These are phyloP conservation scores for Scleromitrula shiraiana DNA, from an alignment of 2,329 filamentous ascomycete species.

Conservation along the genomic window DNA sequence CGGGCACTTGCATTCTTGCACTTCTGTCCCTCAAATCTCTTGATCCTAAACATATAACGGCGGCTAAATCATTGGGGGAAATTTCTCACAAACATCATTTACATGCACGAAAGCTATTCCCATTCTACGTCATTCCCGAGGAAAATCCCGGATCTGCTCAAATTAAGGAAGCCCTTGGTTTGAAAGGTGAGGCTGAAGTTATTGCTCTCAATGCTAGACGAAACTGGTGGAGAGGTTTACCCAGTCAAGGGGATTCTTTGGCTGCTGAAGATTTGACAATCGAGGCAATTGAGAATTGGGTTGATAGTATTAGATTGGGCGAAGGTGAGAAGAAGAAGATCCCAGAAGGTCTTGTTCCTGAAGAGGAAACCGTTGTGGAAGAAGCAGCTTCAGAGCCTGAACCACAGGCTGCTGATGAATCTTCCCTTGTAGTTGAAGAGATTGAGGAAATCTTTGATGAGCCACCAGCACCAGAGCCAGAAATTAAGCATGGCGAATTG, in stretches of 20 bases:
- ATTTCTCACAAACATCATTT: conserved; percentile 68
- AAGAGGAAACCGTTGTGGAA: conserved; percentile 38
- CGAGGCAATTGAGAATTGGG: conserved; percentile 69
- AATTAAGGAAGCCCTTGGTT: conserved; percentile 53
- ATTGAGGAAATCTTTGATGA: conserved; percentile 1
- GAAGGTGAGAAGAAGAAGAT: conserved; percentile 75
- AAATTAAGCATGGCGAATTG: conserved; percentile 12
- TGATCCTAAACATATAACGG: conserved; percentile 39
- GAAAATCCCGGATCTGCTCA: conserved; percentile 47
- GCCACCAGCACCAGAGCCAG: conserved; percentile 4
- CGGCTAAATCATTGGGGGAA: conserved; percentile 60
- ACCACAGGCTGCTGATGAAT: conserved; percentile 11
- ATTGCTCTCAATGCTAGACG: conserved; percentile 80
- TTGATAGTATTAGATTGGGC: conserved; percentile 84
- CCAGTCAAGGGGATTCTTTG: conserved; percentile 12
- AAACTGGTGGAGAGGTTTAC: conserved; percentile 74
- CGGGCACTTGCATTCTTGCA: conserved; percentile 75
- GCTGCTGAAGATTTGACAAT: conserved; percentile 43
- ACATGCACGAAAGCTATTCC: conserved; percentile 64
- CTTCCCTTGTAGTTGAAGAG: background rate
- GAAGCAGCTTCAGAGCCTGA: conserved; percentile 26
- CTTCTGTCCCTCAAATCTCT: conserved; percentile 47
- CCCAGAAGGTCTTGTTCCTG: conserved; percentile 49
- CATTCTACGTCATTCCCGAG: conserved; percentile 67
- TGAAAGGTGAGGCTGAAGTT: conserved; percentile 58